A percentile compares a stretch with the other conserved stretches of the same genome.
phyloP scores from a whole-genome alignment of 2,329 filamentous ascomycete genomes.

The Alternaria ethzedia region DNA sequence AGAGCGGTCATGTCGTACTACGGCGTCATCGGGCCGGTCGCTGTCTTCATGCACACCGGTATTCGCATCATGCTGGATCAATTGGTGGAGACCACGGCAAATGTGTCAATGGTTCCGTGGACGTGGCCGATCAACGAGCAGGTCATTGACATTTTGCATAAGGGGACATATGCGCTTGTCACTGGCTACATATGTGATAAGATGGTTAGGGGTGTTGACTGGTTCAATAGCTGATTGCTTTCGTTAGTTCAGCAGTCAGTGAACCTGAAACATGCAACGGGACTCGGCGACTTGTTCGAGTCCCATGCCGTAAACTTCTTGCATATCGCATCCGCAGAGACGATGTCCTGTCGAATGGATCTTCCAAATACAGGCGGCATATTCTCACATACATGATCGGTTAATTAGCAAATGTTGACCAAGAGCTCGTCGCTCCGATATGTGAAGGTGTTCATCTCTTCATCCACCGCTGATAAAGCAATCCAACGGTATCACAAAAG shows the following conservation, averaged over 20 bases:
- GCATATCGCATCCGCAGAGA: too few species aligned
- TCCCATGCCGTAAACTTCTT: too few species aligned
- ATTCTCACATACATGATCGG: too few species aligned
- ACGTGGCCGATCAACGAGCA: conserved; percentile 45
- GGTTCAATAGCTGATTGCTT: conserved; percentile 17
- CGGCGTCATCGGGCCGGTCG: conserved; percentile 41
- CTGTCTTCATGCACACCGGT: conserved; percentile 37
- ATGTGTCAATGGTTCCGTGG: conserved; percentile 40
- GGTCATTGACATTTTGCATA: conserved; percentile 40
- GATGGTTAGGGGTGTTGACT: conserved; percentile 23
- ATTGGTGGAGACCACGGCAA: conserved; percentile 36
- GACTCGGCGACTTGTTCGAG: too few species aligned
- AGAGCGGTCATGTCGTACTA: conserved; percentile 39
- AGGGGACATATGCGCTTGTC: conserved; percentile 34
- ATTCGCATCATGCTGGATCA: conserved; percentile 40
- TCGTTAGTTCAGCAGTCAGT: neutral
- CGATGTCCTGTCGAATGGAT: too few species aligned
- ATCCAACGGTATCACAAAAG: too few species aligned
- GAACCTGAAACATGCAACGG: too few species aligned
- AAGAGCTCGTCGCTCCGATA: too few species aligned
- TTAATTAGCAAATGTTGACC: too few species aligned
- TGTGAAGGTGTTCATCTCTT: too few species aligned
- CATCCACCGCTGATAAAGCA: too few species aligned
- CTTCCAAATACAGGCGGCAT: too few species aligned
- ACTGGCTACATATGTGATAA: conserved; percentile 36